These are phyloP conservation scores for Cladosporium sp. DNA, from an alignment of 2,329 filamentous ascomycete genomes.

Conservation along the genomic window DNA sequence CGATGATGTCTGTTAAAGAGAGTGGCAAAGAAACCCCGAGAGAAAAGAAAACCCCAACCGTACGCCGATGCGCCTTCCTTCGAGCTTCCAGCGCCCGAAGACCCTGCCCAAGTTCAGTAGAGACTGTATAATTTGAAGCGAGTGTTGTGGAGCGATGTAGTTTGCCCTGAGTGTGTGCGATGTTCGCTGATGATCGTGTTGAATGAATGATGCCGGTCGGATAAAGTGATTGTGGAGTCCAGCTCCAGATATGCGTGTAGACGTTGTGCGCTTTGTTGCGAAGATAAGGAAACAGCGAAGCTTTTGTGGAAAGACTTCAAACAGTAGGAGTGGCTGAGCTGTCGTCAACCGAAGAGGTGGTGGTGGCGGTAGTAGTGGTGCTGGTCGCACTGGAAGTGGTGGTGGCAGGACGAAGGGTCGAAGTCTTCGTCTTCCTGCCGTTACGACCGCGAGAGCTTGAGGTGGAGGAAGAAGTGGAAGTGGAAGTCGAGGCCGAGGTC, in stretches of 20 bases:
- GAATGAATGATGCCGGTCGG: background rate
- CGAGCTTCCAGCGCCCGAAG: background rate
- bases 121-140: no score
- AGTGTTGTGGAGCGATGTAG: no score
- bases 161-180: background rate
- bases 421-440: slow-evolving; percentile 4
- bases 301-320: background rate
- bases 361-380: background rate
- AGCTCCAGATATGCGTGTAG: background rate
- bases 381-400: no score
- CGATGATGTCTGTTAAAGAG: no score
- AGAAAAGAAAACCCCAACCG: background rate
- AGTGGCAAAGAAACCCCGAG: no score
- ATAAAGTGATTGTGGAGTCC: background rate
- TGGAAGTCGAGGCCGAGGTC: background rate
- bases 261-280: background rate
- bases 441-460: background rate
- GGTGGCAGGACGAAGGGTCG: background rate
- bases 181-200: background rate
- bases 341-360: slow-evolving; percentile 1
- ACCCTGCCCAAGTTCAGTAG: no score
- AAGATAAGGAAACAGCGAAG: background rate
- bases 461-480: background rate
- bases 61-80: background rate
- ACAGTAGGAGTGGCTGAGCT: background rate